Evolutionary conservation across 2,329 filamentous ascomycete genomes (phyloP), one percentile per base, ranked within the genome.

Genomic region (Rachicladosporium sp.): DNA sequence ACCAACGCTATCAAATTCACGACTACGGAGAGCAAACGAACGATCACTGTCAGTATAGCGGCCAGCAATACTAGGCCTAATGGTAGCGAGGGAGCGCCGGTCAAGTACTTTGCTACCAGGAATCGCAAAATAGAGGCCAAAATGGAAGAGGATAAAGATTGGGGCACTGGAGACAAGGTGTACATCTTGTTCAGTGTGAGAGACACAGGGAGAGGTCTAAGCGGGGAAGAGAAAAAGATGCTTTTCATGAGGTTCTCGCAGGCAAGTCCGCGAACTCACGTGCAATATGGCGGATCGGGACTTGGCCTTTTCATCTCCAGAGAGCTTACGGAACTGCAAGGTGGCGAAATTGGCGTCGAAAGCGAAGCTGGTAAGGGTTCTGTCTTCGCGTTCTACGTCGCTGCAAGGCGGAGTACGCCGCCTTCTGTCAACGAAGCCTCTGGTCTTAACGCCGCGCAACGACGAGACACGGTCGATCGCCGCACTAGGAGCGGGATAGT

Each of bases 1-100:
- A 84, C 82, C 6, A 89, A 89, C 51, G 81, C 82, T 0, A 78
- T 89, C 57, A 89, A 89, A 51, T 89, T 88, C 53, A 89, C 84
- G 1, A 76, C 76, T 29, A 69, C 69, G 0, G 74, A 78, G 11
- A 67, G 68, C 10, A 72, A 66, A 9, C 71, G 77, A 5, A 73
- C 74, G 3, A 86, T 87, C 46, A 69, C 69, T 6, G 74, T 87
- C 13, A 75, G 70, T 1, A 63, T 87, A 2, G 75, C 73, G 31
- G 80, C 78, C 1, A 81, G 78, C 1, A 69, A 60, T 29, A 62
- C 75, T 13, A 64, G 73, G 3, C 70, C 70, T 4, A 66, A 67
- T 3, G 57, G 63, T 6, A 58, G 61, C 30, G 44, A 52, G n/a
- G 51, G 56, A 10, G 55, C 59, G 1, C 54, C 58, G 2, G 78